Evolutionary conservation across 108 stramenopile species (phyloP).

Genomic region (Schizochytrium sp.): DNA sequence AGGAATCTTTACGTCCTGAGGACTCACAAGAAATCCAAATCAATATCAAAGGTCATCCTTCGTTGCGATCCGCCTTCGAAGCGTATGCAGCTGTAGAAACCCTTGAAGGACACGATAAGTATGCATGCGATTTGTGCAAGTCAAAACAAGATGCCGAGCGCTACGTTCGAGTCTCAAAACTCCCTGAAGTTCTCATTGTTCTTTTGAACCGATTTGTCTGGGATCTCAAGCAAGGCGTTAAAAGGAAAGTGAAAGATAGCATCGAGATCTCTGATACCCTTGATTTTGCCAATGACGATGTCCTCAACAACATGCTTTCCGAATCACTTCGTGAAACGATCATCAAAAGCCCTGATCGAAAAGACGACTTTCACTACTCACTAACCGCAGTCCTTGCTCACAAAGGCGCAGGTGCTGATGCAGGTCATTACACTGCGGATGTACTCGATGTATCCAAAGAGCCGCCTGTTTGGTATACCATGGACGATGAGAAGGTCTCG

Average conservation of each 20-base stretch:
- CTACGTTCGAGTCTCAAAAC: neutral
- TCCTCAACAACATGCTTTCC: neutral
- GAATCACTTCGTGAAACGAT: neutral
- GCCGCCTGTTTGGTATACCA: neutral
- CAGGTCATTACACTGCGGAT: conserved; percentile 55
- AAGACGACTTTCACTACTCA: neutral
- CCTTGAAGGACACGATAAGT: conserved; percentile 1
- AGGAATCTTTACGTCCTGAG: neutral
- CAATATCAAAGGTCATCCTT: conserved; percentile 18
- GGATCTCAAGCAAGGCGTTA: conserved; percentile 16
- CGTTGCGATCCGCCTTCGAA: neutral
- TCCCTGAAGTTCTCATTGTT: conserved; percentile 32
- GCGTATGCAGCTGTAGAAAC: neutral
- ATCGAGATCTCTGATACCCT: conserved; percentile 31
- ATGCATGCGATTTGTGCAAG: neutral
- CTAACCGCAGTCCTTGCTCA: conserved; percentile 16
- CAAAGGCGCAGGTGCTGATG: neutral
- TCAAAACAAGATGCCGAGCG: conserved; percentile 52
- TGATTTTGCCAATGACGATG: conserved; percentile 3
- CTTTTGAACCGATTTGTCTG: neutral
- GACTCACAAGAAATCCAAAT: conserved; percentile 10
- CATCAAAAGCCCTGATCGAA: neutral
- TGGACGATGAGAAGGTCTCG: conserved; percentile 31
- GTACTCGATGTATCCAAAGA: neutral
- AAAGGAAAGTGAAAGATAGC: neutral